Evolutionary conservation across 768 basidiomycete species (phyloP).

Genomic region (Boletales sp.): DNA sequence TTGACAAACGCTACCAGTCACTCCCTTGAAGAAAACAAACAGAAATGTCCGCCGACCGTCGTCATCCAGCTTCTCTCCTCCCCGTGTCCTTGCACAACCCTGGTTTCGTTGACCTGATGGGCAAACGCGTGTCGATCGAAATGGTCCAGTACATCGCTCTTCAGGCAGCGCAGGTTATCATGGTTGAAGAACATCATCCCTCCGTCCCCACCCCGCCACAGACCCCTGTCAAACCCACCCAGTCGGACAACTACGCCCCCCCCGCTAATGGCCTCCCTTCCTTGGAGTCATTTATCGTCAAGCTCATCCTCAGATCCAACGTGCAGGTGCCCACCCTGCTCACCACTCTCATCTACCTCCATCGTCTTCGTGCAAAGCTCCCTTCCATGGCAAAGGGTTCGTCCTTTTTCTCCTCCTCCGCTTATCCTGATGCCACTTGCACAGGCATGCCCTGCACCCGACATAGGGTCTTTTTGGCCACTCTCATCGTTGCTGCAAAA

Average conservation of each 20-base stretch:
- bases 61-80: constrained; percentile 80
- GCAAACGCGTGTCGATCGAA: constrained; percentile 71
- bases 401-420: constrained; percentile 18
- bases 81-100: constrained; percentile 76
- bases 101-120: constrained; percentile 74
- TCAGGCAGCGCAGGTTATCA: constrained; percentile 73
- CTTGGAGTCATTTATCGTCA: constrained; percentile 80
- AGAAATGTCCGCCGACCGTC: constrained; percentile 36
- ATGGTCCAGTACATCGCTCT: constrained; percentile 87
- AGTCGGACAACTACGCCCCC: constrained; percentile 34
- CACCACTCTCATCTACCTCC: constrained; percentile 87
- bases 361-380: constrained; percentile 76
- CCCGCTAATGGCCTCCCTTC: constrained; percentile 46
- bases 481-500: constrained; percentile 93
- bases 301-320: constrained; percentile 75
- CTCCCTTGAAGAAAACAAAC: constrained; percentile 20
- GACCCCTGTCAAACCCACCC: constrained; percentile 51
- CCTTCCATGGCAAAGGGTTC: constrained; percentile 82
- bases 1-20: constrained; percentile 31
- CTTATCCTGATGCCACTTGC: constrained; percentile 7
- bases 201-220: constrained; percentile 64
- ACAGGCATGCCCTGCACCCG: constrained; percentile 83
- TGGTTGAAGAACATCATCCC: constrained; percentile 48
- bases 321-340: constrained; percentile 91
- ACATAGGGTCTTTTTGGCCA: constrained; percentile 93